Conservation (phyloP, 768 basidiomycete genomes). For the Gymnopilus dilepis region DNA sequence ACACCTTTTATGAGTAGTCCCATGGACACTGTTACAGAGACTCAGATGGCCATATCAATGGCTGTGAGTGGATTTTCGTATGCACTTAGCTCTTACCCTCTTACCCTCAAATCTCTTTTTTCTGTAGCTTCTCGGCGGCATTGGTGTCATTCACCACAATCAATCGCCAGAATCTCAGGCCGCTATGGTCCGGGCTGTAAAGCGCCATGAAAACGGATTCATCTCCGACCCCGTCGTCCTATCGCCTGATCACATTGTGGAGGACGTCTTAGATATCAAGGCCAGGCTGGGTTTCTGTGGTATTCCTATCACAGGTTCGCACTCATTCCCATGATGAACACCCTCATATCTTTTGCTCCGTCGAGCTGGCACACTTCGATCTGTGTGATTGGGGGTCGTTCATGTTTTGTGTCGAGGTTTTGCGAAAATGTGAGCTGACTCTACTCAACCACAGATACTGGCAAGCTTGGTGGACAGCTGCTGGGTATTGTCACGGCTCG, state of each 20-base stretch:
- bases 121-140: slow-evolving; percentile 83
- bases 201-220: slow-evolving; percentile 98
- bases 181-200: slow-evolving; percentile 96
- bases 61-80: slow-evolving; percentile 61
- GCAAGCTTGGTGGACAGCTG: slow-evolving; percentile 86
- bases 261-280: slow-evolving; percentile 94
- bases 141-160: slow-evolving; percentile 99
- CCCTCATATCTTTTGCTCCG: slow-evolving; percentile 87
- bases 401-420: slow-evolving; percentile 28
- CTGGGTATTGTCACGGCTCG: slow-evolving; percentile 96
- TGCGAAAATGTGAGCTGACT: slow-evolving; percentile 13
- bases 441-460: slow-evolving; percentile 65
- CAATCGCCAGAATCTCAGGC: slow-evolving; percentile 85
- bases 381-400: slow-evolving; percentile 78
- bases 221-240: slow-evolving; percentile 94
- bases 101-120: slow-evolving; percentile 26
- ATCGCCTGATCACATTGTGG: slow-evolving; percentile 75
- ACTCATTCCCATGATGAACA: slow-evolving; percentile 50
- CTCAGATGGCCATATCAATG: slow-evolving; percentile 90
- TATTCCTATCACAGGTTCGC: slow-evolving; percentile 95
- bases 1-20: slow-evolving; percentile 97
- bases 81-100: slow-evolving; percentile 17
- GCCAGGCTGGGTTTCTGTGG: slow-evolving; percentile 92
- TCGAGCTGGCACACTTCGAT: slow-evolving; percentile 67
- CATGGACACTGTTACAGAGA: slow-evolving; percentile 99